Evolutionary conservation across 805 yeast genomes (phyloP).

Genomic region (Ogataea pilisensis): DNA sequence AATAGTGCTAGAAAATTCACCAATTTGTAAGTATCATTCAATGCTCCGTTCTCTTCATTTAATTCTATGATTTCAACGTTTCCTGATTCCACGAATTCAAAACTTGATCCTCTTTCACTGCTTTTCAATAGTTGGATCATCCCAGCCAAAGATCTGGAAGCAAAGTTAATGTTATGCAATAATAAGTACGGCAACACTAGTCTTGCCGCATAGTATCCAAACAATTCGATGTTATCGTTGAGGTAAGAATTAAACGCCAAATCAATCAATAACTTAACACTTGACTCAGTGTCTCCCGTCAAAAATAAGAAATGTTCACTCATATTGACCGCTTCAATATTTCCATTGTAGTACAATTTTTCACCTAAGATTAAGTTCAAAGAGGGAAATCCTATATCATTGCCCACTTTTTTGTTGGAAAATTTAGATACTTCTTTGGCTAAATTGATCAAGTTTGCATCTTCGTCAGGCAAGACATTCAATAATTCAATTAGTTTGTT

Average conservation of each 20-base stretch:
- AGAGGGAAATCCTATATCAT: slow-evolving; percentile 67
- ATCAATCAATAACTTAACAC: slow-evolving; percentile 24
- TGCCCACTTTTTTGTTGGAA: slow-evolving; percentile 48
- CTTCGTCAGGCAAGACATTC: slow-evolving; percentile 41
- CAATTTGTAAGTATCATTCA: slow-evolving; percentile 36
- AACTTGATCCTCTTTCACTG: slow-evolving; percentile 13
- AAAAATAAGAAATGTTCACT: slow-evolving; percentile 28
- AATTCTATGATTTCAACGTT: slow-evolving; percentile 33
- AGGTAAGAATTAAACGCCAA: slow-evolving; percentile 34
- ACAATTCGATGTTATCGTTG: slow-evolving; percentile 28
- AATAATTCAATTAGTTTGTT: slow-evolving; percentile 40
- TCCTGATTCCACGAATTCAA: slow-evolving; percentile 16
- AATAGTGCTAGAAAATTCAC: slow-evolving; percentile 70
- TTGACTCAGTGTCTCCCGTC: slow-evolving; percentile 17
- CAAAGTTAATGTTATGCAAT: slow-evolving; percentile 62
- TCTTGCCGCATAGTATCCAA: slow-evolving; percentile 36
- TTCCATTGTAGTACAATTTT: slow-evolving; percentile 43
- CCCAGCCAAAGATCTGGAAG: slow-evolving; percentile 36
- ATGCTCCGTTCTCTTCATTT: slow-evolving; percentile 4
- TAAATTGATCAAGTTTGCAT: slow-evolving; percentile 62
- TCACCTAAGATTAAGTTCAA: slow-evolving; percentile 72
- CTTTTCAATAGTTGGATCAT: slow-evolving; percentile 33
- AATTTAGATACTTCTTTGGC: slow-evolving; percentile 65
- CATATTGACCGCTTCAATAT: slow-evolving; percentile 20
- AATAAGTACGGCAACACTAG: slow-evolving; percentile 73